Base-by-base conservation (phyloP, 768 basidiomycete species). In the Boletus pseudopeckii region DNA sequence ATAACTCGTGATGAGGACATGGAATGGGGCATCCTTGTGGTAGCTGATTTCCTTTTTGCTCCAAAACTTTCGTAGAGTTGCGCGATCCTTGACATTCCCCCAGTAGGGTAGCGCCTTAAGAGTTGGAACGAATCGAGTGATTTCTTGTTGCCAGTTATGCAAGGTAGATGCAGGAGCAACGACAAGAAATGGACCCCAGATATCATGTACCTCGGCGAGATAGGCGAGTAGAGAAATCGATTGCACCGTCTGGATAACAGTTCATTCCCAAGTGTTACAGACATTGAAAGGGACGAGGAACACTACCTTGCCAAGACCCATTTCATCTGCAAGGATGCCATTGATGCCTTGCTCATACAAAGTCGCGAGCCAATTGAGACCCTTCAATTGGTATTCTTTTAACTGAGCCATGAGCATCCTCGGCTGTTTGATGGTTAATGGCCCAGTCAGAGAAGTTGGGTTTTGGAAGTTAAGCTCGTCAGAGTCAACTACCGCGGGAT, bases 401-500 rank as follows among this genome's bases (percentile, higher is more conserved):
- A 99, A 75, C 60, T 92, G 90, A 8, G 94, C 93, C 82, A 93
- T 92, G 57, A 99, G 77, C 90, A 98, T 96, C 71, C 84, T 85
- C 7, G 97, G 97, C 65, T 99, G 97, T 18, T 82, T 81, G 61
- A 98, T 88, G 5, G 88, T 91, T 59, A 94, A 72, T 9, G 85
- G 83, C 9, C 92, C 93, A 43, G 80, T 89, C 59, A 95, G 72
- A 15, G 92, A 91, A 5, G 93, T 92, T 8, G 97, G 97, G 65
- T 99, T 98, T 74, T 98, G 95, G 85, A 99, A 98, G 73, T 99
- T 98, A 37, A 99, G 84, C 66, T 98, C 96, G 64, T 97, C 94
- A 18, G 91, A 92, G 69, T 96, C 94, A 62, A 96, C 92, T 94
- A 55, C 7, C 52, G 4, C 22, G 7, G 30, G 11, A 39, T 43